A percentile compares a stretch with the other conserved stretches of the same genome.
Conservation (phyloP, 2,329 filamentous ascomycete species). For the Orbilia blumenaviensis region DNA sequence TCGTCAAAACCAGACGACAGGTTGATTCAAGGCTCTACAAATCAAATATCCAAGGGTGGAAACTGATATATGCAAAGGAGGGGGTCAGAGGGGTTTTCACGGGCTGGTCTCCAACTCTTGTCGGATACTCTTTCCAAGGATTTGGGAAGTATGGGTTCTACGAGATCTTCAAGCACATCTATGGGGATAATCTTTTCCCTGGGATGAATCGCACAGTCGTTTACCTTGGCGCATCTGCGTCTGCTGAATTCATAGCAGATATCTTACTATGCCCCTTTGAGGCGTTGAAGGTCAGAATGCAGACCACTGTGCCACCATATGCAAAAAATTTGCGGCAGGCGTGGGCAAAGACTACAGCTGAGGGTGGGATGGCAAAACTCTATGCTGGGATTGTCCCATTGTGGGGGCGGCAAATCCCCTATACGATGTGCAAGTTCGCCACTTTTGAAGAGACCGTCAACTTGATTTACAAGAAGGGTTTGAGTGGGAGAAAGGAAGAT, state of each 20-base stretch:
- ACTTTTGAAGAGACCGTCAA: constrained; percentile 91
- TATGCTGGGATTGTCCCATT: constrained; percentile 92
- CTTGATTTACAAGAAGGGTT: constrained; percentile 75
- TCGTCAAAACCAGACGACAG: constrained; percentile 90
- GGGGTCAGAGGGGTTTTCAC: constrained; percentile 86
- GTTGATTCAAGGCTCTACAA: constrained; percentile 86
- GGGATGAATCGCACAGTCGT: constrained; percentile 74
- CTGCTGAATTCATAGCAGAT: constrained; percentile 80
- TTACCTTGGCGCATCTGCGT: constrained; percentile 80
- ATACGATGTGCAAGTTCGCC: constrained; percentile 92
- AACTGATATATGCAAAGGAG: constrained; percentile 76
- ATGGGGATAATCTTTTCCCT: constrained; percentile 41
- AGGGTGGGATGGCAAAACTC: constrained; percentile 63
- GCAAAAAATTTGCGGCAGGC: constrained; percentile 63
- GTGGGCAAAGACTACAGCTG: constrained; percentile 49
- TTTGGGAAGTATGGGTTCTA: constrained; percentile 52
- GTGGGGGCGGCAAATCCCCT: constrained; percentile 83
- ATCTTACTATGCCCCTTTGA: constrained; percentile 86
- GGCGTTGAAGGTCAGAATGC: constrained; percentile 81
- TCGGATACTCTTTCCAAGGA: constrained; percentile 60
- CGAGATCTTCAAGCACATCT: constrained; percentile 53
- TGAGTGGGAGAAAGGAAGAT: constrained; percentile 80
- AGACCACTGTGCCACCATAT: constrained; percentile 83
- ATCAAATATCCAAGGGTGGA: constrained; percentile 85
- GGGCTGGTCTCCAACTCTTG: constrained; percentile 85